Evolutionary conservation across 192 early-diverging fungal genomes (phyloP).

Genomic region (Backusella tarrabulga): DNA sequence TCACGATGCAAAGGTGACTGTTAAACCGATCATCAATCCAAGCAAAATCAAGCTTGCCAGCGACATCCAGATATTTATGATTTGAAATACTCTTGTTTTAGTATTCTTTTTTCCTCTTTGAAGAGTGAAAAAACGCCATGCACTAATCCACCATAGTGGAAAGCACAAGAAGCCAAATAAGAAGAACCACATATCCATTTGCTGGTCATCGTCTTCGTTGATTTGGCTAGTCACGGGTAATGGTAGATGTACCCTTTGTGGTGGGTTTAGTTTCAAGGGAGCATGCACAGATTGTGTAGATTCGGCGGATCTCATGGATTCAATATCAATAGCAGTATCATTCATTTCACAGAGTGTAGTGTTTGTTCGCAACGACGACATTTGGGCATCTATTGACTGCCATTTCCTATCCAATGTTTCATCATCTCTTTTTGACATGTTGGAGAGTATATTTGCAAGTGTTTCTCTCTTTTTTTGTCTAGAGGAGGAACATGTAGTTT

Average conservation of each 20-base stretch:
- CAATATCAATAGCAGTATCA: neutral
- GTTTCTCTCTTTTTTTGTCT: neutral
- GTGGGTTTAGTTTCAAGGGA: neutral
- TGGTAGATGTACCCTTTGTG: neutral
- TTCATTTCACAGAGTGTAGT: neutral
- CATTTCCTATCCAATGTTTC: neutral
- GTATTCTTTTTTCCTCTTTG: neutral
- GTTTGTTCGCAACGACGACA: neutral
- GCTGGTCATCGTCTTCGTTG: neutral
- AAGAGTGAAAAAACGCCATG: neutral
- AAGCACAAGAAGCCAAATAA: conserved; percentile 27
- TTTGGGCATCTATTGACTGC: neutral
- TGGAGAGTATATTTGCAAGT: neutral
- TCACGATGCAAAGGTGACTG: neutral
- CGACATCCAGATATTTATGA: conserved; percentile 4
- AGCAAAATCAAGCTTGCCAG: neutral
- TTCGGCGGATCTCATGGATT: neutral
- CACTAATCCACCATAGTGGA: conserved; percentile 26
- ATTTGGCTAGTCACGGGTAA: neutral
- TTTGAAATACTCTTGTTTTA: neutral
- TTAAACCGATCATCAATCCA: neutral
- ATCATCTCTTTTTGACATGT: neutral
- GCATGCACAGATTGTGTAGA: neutral
- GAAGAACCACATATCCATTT: conserved; percentile 11
- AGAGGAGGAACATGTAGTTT: neutral